These are phyloP conservation scores for Lepidium campestre DNA, from an alignment of 441 rosid species.

Conservation along the genomic window DNA sequence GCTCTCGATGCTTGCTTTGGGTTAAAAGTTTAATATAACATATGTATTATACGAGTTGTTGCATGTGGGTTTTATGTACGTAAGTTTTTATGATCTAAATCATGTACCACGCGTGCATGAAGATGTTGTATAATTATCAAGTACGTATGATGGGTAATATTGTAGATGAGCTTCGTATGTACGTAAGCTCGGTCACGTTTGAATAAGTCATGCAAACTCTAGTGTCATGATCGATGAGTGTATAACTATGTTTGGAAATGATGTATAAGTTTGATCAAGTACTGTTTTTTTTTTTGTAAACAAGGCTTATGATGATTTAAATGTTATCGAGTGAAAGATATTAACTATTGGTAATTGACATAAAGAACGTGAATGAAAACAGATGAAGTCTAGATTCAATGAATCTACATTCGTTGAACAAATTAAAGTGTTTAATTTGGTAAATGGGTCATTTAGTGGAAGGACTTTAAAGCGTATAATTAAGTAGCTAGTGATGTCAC, in stretches of 20 bases:
- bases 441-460: conserved; percentile 20
- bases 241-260: background rate
- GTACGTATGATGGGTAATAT: background rate
- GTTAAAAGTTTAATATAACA: conserved; percentile 17
- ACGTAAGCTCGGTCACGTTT: conserved; percentile 10
- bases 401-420: conserved; percentile 9
- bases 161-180: conserved; percentile 10
- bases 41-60: background rate
- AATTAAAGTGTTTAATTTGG: background rate
- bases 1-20: conserved; percentile 48
- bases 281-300: no score
- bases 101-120: conserved; percentile 1
- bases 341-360: background rate
- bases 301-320: no score
- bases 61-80: conserved; percentile 12
- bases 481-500: conserved; percentile 5
- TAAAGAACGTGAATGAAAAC: background rate
- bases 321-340: no score
- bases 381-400: conserved; percentile 29
- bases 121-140: conserved; percentile 12
- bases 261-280: background rate
- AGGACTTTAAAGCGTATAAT: background rate
- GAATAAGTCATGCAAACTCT: conserved; percentile 22
- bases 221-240: conserved; percentile 4
- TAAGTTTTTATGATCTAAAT: background rate